These are phyloP conservation scores for Moricandia arvensis DNA, from an alignment of 345 rosid genomes.

Conservation along the genomic window DNA sequence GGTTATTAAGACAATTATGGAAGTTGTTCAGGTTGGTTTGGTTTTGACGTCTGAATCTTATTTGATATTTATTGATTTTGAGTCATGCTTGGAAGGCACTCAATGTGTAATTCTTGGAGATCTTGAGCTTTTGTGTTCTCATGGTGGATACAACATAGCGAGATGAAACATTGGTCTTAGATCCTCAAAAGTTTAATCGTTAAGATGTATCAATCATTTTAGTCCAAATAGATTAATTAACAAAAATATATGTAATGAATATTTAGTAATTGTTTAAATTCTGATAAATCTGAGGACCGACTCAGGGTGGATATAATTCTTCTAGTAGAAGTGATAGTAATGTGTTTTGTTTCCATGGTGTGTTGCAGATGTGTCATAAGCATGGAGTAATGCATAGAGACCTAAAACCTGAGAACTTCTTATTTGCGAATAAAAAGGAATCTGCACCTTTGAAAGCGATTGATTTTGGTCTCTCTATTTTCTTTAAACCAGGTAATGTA, in stretches of 20 bases:
- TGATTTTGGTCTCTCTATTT: constrained; percentile 94
- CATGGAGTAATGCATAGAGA: constrained; percentile 95
- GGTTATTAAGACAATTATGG: not conserved
- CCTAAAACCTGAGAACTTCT: constrained; percentile 91
- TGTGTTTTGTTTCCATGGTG: not conserved
- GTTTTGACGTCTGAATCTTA: constrained; percentile 33
- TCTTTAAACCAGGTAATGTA: constrained; percentile 83
- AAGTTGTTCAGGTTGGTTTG: not conserved
- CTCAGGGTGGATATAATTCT: no score
- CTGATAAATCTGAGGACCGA: no score
- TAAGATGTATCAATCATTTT: no score
- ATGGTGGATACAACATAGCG: not conserved
- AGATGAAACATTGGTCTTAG: no score
- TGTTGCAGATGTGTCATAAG: constrained; percentile 74
- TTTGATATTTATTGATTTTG: not conserved
- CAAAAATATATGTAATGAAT: no score
- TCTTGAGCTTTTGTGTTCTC: not conserved
- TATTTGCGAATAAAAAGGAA: constrained; percentile 89
- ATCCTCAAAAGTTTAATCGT: no score
- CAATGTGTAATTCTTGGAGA: not conserved
- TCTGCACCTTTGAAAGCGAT: constrained; percentile 78
- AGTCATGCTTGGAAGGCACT: not conserved
- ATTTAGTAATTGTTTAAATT: no score
- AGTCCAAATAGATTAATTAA: no score
- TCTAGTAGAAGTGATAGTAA: not conserved